A percentile compares a stretch with the other conserved stretches of the same genome.
Conservation (phyloP, 2,329 filamentous ascomycete species). For the Grosmannia serpens region DNA sequence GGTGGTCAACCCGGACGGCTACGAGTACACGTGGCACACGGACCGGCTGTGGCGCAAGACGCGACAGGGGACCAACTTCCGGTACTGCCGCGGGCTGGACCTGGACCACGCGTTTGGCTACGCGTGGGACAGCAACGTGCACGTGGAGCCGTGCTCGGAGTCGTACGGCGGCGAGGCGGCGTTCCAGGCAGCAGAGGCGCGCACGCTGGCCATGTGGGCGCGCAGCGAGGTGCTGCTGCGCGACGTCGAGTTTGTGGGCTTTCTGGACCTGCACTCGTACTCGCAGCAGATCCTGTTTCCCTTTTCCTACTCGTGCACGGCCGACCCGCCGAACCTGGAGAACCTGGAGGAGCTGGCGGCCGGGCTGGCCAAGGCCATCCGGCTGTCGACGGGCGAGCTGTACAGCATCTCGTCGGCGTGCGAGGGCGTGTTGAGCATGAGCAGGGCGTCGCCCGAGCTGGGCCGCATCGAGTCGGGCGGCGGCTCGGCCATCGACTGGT, state of each 20-base stretch:
- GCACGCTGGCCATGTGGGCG: constrained; percentile 68
- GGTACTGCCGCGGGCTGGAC: constrained; percentile 79
- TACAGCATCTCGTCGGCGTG: constrained; percentile 79
- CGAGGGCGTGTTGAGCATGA: constrained; percentile 59
- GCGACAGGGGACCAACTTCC: constrained; percentile 67
- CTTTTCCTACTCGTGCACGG: constrained; percentile 73
- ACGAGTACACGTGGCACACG: constrained; percentile 83
- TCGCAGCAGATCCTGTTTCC: constrained; percentile 92
- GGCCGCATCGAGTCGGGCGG: constrained; percentile 67
- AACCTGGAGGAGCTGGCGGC: constrained; percentile 84
- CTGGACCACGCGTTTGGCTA: constrained; percentile 80
- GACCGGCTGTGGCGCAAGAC: constrained; percentile 96
- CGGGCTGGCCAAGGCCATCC: constrained; percentile 80
- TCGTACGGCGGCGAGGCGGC: constrained; percentile 74
- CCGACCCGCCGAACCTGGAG: constrained; percentile 73
- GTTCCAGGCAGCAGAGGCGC: constrained; percentile 74
- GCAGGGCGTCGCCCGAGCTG: constrained; percentile 57
- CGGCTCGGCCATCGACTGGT: constrained; percentile 86
- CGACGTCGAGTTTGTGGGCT: constrained; percentile 67
- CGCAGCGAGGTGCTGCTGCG: constrained; percentile 61
- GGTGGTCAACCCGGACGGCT: constrained; percentile 85
- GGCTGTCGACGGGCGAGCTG: constrained; percentile 62
- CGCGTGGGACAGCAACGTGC: constrained; percentile 61
- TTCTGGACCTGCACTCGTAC: constrained; percentile 88
- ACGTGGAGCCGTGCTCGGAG: constrained; percentile 78